Evolutionary conservation across 257 asterid species (phyloP).

Genomic region (Penstemon barbatus): DNA sequence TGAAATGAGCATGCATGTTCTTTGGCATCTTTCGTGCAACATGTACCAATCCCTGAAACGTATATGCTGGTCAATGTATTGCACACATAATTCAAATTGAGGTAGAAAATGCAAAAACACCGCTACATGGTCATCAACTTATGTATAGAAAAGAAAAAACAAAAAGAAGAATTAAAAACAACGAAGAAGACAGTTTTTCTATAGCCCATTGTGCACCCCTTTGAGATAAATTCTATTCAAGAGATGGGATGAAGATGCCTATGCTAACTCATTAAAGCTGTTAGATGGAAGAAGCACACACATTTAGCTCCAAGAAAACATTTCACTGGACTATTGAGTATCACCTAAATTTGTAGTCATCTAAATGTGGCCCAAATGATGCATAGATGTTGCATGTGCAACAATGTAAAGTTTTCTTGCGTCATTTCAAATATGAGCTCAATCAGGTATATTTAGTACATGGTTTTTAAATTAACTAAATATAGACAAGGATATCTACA

Average conservation of each 20-base stretch:
- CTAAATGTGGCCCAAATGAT: constrained; percentile 11
- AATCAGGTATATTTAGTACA: constrained; percentile 7
- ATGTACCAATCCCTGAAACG: constrained; percentile 78
- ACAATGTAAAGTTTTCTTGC: constrained; percentile 7
- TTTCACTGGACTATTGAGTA: neutral
- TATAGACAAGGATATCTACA: neutral
- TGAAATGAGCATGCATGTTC: constrained; percentile 93
- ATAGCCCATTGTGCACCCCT: constrained; percentile 9
- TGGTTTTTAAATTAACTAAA: neutral
- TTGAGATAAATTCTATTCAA: constrained; percentile 12
- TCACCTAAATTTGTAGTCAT: neutral
- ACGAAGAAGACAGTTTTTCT: constrained; percentile 11
- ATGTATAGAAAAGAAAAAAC: neutral
- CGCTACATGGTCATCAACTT: constrained; percentile 14
- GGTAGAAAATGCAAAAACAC: constrained; percentile 10
- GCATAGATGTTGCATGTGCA: neutral
- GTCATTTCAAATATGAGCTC: constrained; percentile 7
- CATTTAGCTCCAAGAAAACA: neutral
- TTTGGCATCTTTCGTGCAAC: constrained; percentile 97
- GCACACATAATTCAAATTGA: constrained; percentile 15
- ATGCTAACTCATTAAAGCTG: constrained; percentile 16
- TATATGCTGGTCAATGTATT: constrained; percentile 27
- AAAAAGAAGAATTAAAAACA: neutral
- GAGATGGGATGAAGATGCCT: constrained; percentile 1
- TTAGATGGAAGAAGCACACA: constrained; percentile 1